Evolutionary conservation across 1,139 yeast genomes (phyloP).

Genomic region (Candida tetrigidarum): DNA sequence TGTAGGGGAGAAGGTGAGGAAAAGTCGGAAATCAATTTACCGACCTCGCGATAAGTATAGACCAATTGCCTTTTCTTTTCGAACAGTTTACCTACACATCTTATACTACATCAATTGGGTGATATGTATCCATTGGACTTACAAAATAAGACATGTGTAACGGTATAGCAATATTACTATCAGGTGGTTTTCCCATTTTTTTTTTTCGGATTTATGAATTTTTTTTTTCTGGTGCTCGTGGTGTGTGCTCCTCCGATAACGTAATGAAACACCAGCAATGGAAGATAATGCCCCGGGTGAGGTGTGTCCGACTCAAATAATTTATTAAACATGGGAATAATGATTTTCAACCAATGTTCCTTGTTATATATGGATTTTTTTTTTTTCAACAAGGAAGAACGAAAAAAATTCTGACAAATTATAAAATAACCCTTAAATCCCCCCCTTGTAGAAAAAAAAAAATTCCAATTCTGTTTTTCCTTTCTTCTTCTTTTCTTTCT

Average conservation of each 20-base stretch:
- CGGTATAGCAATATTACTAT: too few species aligned
- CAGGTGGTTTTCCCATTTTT: neutral
- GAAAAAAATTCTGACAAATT: conserved; percentile 7
- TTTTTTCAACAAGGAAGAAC: too few species aligned
- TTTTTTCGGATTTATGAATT: too few species aligned
- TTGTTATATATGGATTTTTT: too few species aligned
- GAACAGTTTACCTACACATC: too few species aligned
- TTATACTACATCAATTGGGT: too few species aligned
- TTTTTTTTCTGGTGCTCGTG: conserved; percentile 1
- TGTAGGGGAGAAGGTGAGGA: neutral
- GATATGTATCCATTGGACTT: too few species aligned
- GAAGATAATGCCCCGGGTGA: conserved; percentile 11
- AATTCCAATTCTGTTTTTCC: neutral
- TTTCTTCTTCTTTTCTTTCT: conserved; percentile 3
- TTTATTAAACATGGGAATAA: neutral
- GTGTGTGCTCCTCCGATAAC: neutral
- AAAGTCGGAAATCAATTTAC: neutral
- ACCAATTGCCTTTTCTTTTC: neutral
- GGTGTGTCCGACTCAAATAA: conserved; percentile 8
- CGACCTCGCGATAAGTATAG: neutral
- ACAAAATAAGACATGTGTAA: too few species aligned
- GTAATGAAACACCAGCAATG: conserved; percentile 1
- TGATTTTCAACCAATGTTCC: too few species aligned
- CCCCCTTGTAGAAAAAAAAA: conserved; percentile 8
- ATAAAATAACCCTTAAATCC: conserved; percentile 11